Evolutionary conservation across 768 basidiomycete genomes (phyloP).

Genomic region (Lactarius hatsudake): DNA sequence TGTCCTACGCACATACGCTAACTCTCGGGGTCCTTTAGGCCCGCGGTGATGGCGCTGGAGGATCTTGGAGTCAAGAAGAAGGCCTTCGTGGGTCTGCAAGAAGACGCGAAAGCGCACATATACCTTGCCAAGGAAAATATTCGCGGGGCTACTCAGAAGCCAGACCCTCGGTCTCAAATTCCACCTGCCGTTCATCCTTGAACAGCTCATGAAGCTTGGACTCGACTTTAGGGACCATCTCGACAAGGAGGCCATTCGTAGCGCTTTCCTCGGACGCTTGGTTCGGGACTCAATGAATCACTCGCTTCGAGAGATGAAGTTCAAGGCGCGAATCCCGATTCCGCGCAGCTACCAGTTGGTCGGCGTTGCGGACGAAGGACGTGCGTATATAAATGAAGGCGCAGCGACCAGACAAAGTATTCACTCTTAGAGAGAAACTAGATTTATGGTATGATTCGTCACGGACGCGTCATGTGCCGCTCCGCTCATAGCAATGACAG

Average conservation of each 20-base stretch:
- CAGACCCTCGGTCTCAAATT: slow-evolving; percentile 50
- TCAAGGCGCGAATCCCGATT: slow-evolving; percentile 69
- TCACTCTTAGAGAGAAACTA: slow-evolving; percentile 14
- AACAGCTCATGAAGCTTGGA: slow-evolving; percentile 44
- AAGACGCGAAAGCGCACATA: slow-evolving; percentile 52
- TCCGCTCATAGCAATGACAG: slow-evolving; percentile 5
- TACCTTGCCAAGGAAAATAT: slow-evolving; percentile 57
- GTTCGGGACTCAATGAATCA: slow-evolving; percentile 62
- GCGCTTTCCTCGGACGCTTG: slow-evolving; percentile 54
- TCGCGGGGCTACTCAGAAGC: slow-evolving; percentile 46
- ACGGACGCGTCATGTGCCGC: too few species aligned
- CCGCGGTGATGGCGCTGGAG: slow-evolving; percentile 76
- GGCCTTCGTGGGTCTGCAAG: slow-evolving; percentile 61
- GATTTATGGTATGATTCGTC: slow-evolving; percentile 19
- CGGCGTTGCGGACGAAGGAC: slow-evolving; percentile 80
- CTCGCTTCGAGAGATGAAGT: slow-evolving; percentile 71
- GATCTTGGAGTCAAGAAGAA: slow-evolving; percentile 61
- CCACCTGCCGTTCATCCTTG: slow-evolving; percentile 50
- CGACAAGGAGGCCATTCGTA: slow-evolving; percentile 42
- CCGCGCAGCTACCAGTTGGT: slow-evolving; percentile 67
- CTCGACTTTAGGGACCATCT: slow-evolving; percentile 45
- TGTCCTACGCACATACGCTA: neutral
- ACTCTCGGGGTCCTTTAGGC: slow-evolving; percentile 38
- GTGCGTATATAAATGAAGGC: slow-evolving; percentile 19
- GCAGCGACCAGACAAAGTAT: slow-evolving; percentile 7